Base-by-base conservation (phyloP, 495 filamentous ascomycete species). In the Rostrohypoxylon terebratum region DNA sequence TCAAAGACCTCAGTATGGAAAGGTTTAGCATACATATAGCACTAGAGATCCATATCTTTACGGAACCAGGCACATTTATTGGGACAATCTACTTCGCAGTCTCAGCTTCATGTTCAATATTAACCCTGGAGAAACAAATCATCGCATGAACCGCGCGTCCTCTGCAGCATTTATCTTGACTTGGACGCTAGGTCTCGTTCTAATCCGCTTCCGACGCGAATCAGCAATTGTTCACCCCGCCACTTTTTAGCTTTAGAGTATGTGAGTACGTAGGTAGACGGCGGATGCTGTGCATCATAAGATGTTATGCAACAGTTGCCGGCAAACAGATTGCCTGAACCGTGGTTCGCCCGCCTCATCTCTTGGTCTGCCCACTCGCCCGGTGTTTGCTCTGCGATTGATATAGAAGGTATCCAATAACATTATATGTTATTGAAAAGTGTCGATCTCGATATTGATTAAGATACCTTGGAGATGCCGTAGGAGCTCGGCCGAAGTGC, bases 241-340 rank as follows among this genome's bases (percentile, higher is more conserved):
- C 21, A 61, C 38, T 13, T 23, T 36, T 23, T 25, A 50, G 58
- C 47, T 48, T 58, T 66, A 38, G 36, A 55, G 54, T 63, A 40
- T 55, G 16, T 42, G 5, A 14, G 11, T 65, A 69, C 10, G 60
- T 66, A 36, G 61, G 60, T 66, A 36, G 61, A 61, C 61, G 28
- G 48, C 48, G 65, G 61, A 38, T 61, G 31, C 59, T 73, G 66
- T 73, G 34, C 61, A 73, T 66, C 62, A 73, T 63, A 48, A 63
- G 18, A 54, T 63, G 44, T 8, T 42, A 54, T 72, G 59, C 25
- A 66, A 48, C 18, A 62, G 64, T 66, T 50, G 54, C 57, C 48
- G 60, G 48, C 40, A 62, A 61, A 66, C 61, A 68, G 60, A 59
- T 57, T 66, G 34, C 57, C 61, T 48, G 48, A 59, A 69, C 38